A percentile compares a stretch with the other conserved stretches of the same genome.
Evolutionary conservation across 352 stramenopile genomes (phyloP).

Genomic region (Phytophthora sp.): DNA sequence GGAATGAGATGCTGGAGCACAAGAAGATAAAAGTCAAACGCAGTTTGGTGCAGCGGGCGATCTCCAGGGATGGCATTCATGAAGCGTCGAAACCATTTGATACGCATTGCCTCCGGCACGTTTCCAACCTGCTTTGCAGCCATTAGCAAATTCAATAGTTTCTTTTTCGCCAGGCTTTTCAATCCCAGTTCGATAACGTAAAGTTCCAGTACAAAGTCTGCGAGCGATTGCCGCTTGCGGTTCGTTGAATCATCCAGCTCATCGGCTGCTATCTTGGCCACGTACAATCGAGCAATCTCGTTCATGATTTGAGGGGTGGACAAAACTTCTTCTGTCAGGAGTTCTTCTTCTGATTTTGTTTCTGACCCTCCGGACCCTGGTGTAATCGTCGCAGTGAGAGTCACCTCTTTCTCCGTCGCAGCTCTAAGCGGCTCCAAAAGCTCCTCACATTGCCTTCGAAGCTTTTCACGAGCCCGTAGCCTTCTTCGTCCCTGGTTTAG

Average conservation of each 20-base stretch:
- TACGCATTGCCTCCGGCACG: conserved; percentile 50
- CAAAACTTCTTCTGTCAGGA: conserved; percentile 15
- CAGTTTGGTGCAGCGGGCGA: conserved; percentile 41
- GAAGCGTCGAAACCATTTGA: conserved; percentile 76
- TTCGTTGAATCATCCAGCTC: conserved; percentile 36
- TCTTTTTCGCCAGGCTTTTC: conserved; percentile 57
- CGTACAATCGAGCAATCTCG: conserved; percentile 70
- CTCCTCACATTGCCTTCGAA: conserved; percentile 48
- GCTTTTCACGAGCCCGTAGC: conserved; percentile 40
- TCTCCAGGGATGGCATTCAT: conserved; percentile 44
- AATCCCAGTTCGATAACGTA: conserved; percentile 77
- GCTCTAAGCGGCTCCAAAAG: conserved; percentile 31
- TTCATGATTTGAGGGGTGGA: conserved; percentile 43
- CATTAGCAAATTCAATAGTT: conserved; percentile 52
- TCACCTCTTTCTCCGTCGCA: conserved; percentile 10
- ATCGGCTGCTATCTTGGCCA: conserved; percentile 61
- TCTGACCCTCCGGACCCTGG: neutral
- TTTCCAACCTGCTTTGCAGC: conserved; percentile 47
- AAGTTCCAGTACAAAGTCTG: conserved; percentile 59
- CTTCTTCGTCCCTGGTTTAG: conserved; percentile 41
- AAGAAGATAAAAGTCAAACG: conserved; percentile 64
- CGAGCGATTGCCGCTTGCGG: conserved; percentile 47
- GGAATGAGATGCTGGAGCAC: conserved; percentile 56
- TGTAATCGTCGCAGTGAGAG: neutral
- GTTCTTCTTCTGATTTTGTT: conserved; percentile 9